Base-by-base conservation (phyloP, 306 rosid species). In the Leucaena leucocephala region DNA sequence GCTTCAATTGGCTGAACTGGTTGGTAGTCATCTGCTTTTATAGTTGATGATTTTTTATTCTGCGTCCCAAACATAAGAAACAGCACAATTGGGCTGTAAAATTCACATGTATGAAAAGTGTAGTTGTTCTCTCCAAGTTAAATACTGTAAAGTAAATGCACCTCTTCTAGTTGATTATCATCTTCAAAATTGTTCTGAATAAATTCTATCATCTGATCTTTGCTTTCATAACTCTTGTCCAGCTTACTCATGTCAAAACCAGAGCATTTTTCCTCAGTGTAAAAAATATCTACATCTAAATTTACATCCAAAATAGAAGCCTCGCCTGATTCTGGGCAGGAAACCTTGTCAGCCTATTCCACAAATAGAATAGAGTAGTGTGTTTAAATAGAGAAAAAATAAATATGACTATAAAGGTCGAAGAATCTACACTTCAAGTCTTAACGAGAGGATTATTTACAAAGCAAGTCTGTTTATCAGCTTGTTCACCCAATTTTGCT, bases 291-390 rank as follows among this genome's bases (percentile, higher is more conserved):
- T 76, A 38, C 81, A 82, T 77, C 87, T 72, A 65, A 40, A 72
- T 82, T 82, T 83, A 44, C 85, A 59, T 82, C 85, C 70, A 74
- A 71, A 81, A 80, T 82, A 7, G 77, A 77, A 84, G 43, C 74
- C 75, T 79, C 76, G 66, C 57, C 76, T 76, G 69, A 55, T 39
- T 78, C 78, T 76, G 39, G 77, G 76, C 58, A 69, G 78, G 79
- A 75, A 74, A 71, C 83, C 78, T 57, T 69, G 75, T 81, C 75
- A 78, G 36, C 88, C 97, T 93, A 74, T 82, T 87, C 54, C 75
- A 68, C 44, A 82, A 88, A 85, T 48, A 83, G 42, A 74, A 71
- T 65, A 74, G 35, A 83, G 62, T 46, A 76, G 68, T 75, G 66
- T 44, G 64, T 72, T 48, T 49, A 65, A 58, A 59, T 15, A 69